Percentiles rank a stretch among this genome's conserved stretches.
phyloP scores from a whole-genome alignment of 2,329 filamentous ascomycete species.

The Metarhizium rileyi region DNA sequence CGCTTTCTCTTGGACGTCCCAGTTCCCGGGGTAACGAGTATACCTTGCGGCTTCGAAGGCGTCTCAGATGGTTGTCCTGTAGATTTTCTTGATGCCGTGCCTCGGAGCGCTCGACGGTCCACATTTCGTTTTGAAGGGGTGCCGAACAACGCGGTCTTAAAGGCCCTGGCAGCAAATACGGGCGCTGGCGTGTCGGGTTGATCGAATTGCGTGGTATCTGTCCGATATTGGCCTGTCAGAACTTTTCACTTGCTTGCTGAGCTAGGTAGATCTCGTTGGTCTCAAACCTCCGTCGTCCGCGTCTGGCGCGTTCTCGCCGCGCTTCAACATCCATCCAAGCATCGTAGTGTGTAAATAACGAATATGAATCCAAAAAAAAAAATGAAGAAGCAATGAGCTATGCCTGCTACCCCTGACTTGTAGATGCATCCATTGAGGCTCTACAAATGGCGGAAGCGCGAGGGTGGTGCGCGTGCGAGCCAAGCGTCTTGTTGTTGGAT shows the following conservation, averaged over 20 bases:
- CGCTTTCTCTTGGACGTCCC: slow-evolving; percentile 51
- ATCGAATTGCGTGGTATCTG: slow-evolving; percentile 40
- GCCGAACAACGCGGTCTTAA: slow-evolving; percentile 55
- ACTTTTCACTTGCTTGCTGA: background rate
- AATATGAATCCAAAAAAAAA: background rate
- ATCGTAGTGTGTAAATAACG: slow-evolving; percentile 22
- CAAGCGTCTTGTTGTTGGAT: background rate
- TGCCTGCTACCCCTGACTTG: background rate
- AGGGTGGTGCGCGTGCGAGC: background rate
- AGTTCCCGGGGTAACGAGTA: slow-evolving; percentile 55
- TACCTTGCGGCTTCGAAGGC: slow-evolving; percentile 44
- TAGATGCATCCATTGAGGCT: background rate
- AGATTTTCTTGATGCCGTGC: slow-evolving; percentile 13
- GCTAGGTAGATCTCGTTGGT: background rate
- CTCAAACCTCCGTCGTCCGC: slow-evolving; percentile 15
- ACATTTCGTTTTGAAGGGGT: slow-evolving; percentile 36
- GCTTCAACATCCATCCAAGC: slow-evolving; percentile 51
- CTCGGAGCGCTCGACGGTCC: slow-evolving; percentile 18
- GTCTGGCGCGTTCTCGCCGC: slow-evolving; percentile 29
- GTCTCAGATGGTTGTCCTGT: slow-evolving; percentile 27
- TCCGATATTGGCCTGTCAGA: background rate
- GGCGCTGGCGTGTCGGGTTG: slow-evolving; percentile 56
- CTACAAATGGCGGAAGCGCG: background rate
- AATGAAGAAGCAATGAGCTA: background rate
- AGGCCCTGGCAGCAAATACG: slow-evolving; percentile 55